A percentile compares a stretch with the other conserved stretches of the same genome.
These are phyloP conservation scores for Jasminum sambac DNA, from an alignment of 257 asterid species.

Conservation along the genomic window DNA sequence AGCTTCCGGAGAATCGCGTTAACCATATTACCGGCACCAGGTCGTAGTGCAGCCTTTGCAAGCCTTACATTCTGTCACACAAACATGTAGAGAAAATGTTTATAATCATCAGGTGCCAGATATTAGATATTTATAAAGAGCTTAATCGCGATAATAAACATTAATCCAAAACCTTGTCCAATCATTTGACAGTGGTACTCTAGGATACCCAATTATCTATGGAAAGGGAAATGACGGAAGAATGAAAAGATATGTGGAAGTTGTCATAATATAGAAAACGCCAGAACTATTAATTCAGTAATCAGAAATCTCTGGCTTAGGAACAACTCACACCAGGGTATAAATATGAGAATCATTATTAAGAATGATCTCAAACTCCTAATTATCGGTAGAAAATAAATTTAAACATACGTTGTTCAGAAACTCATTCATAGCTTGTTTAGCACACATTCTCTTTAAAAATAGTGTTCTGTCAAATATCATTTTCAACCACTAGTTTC, in stretches of 20 bases:
- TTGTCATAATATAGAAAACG: neutral
- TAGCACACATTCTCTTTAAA: no score
- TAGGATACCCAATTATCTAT: neutral
- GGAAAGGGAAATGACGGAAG: neutral
- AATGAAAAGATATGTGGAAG: constrained; percentile 5
- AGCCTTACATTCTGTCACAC: constrained; percentile 80
- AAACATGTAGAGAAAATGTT: constrained; percentile 20
- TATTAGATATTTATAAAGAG: neutral
- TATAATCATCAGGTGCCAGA: constrained; percentile 16
- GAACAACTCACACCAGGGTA: neutral
- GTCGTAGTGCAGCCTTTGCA: constrained; percentile 85
- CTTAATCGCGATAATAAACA: neutral
- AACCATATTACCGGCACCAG: constrained; percentile 95
- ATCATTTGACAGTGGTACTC: neutral
- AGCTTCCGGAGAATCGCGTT: constrained; percentile 89
- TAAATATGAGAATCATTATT: neutral
- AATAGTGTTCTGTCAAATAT: no score
- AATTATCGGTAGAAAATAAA: constrained; percentile 8
- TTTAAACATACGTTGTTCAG: neutral
- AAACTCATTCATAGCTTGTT: neutral
- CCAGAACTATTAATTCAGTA: neutral
- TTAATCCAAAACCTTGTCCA: neutral
- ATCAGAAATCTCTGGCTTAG: neutral
- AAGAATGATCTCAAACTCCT: neutral
- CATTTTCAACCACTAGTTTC: no score